These are phyloP conservation scores for Selaginella moellendorffii DNA, from an alignment of 75 land plant genomes.

Conservation along the genomic window DNA sequence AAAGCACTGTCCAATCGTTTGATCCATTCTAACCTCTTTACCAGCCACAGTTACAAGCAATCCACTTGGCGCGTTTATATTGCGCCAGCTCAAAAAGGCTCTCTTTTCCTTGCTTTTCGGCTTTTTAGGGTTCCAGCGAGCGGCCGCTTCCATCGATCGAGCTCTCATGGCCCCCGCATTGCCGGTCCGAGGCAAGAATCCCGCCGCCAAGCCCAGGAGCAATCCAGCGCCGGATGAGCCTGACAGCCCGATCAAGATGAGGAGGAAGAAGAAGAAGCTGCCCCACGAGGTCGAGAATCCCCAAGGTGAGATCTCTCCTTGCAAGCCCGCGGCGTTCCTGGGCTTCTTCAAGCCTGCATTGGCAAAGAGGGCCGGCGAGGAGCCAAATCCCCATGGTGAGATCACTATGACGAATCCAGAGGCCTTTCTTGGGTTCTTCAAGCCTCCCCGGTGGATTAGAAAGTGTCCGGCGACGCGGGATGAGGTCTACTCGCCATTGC, in stretches of 20 bases:
- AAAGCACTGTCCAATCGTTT: no score
- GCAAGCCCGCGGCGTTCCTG: neutral
- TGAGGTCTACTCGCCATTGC: neutral
- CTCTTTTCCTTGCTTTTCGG: no score
- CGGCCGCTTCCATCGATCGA: no score
- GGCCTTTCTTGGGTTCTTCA: neutral
- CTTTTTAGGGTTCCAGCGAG: no score
- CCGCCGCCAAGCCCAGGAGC: no score
- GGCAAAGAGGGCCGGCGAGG: neutral
- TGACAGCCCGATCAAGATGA: neutral
- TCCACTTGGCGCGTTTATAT: no score
- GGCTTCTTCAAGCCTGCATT: neutral
- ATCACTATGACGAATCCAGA: neutral
- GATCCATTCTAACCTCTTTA: no score
- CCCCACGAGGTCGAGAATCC: neutral
- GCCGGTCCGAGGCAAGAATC: no score
- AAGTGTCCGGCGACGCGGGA: neutral
- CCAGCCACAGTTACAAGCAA: no score
- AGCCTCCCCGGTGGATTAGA: neutral
- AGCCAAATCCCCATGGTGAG: neutral
- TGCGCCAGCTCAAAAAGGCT: no score
- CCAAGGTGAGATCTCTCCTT: neutral
- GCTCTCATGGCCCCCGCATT: no score
- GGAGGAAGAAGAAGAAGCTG: neutral
- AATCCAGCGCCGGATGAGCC: neutral